Base-by-base conservation (phyloP, 495 filamentous ascomycete species). In the Jackrogersella multiformis region DNA sequence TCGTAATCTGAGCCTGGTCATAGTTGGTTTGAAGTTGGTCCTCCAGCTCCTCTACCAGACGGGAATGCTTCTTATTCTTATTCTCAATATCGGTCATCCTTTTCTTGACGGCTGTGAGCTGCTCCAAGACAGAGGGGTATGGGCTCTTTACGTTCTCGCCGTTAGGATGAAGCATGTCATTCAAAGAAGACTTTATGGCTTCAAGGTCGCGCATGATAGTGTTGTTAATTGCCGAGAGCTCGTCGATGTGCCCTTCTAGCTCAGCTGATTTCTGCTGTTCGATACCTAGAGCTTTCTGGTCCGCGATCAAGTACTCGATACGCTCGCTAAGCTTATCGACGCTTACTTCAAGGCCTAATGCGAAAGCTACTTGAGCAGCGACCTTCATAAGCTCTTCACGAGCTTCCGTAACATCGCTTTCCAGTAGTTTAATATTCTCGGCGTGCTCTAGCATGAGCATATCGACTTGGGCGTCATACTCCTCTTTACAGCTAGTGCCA, bases 11-110 rank as follows among this genome's bases (percentile, higher is more conserved):
- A 67, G 94, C 92, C 72, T 97, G 92, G 60, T 99, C 95, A 74
- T 90, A 99, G 77, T 92, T 97, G 73, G 83, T 92, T 64, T 91
- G 90, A n/a, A 99, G 87, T 71, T 99, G 94, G 63, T 99, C 93
- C 76, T 99, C 95, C 15, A 99, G 88, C 77, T 98, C 95, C 72
- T 97, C 93, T 6, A 98, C 90, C 7, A 99, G 81, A 42, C 91
- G 88, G 13, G 90, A 90, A 76, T 94, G 94, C 81, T 95, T 96
- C 78, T 92, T 84, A 74, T 86, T 86, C 72, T 84, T 87, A 54
- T 78, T 78, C 63, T 90, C 86, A 21, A 89, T 78, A 48, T 83
- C 81, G 0, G 85, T 82, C 76, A 91, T 88, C 79, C 89, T 88
- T 80, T 90, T 87, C 74, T 91, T 86, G 68, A 92, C 81, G 35